phyloP scores from a whole-genome alignment of 768 basidiomycete species.

The Plicaturopsis crispa region DNA sequence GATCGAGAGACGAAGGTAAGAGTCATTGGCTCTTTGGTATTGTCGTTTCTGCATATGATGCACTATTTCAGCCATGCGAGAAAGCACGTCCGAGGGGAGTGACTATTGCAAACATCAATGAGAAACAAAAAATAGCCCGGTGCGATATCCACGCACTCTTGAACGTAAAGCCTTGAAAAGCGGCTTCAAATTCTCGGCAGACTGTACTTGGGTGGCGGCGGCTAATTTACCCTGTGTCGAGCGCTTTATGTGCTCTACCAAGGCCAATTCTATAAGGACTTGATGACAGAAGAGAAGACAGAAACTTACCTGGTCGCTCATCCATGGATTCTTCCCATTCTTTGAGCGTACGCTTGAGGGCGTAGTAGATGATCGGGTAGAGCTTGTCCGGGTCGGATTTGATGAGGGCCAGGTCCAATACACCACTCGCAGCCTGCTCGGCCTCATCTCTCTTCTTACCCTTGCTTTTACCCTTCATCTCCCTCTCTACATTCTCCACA shows the following conservation, averaged over 20 bases:
- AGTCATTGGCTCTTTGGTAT: constrained; percentile 94
- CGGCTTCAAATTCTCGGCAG: constrained; percentile 94
- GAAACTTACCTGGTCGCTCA: constrained; percentile 71
- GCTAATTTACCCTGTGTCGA: constrained; percentile 90
- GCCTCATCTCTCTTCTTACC: constrained; percentile 56
- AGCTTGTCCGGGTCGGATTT: constrained; percentile 92
- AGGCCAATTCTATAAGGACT: neutral
- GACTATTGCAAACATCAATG: constrained; percentile 33
- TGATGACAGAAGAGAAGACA: neutral
- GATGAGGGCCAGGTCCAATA: constrained; percentile 74
- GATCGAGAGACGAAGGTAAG: constrained; percentile 93
- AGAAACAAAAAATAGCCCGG: neutral
- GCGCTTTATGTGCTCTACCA: constrained; percentile 72
- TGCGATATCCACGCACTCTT: constrained; percentile 50
- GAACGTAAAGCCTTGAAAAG: constrained; percentile 87
- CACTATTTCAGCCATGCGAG: constrained; percentile 86
- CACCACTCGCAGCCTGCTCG: constrained; percentile 40
- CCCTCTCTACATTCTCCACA: constrained; percentile 71
- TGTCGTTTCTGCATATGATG: constrained; percentile 94
- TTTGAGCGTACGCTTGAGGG: constrained; percentile 83
- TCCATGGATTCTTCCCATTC: constrained; percentile 98
- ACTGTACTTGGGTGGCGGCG: constrained; percentile 91
- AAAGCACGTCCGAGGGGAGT: constrained; percentile 78
- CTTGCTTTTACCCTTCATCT: constrained; percentile 48
- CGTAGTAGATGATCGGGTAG: constrained; percentile 95